Evolutionary conservation across 495 filamentous ascomycete genomes (phyloP).

Genomic region (Neurospora tetraspora): DNA sequence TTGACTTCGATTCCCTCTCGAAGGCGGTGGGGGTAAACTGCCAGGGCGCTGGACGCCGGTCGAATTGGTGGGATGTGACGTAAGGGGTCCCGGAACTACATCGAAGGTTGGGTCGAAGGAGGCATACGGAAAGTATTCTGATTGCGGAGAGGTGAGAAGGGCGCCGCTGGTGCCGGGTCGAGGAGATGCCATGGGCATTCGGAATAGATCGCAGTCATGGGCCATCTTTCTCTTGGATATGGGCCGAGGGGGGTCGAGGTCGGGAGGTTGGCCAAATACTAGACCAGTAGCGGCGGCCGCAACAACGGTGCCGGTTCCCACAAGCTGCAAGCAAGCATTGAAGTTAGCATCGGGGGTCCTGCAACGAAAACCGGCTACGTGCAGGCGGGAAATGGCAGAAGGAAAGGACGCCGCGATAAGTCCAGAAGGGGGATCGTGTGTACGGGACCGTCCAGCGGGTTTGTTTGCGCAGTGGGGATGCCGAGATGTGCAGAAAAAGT

Average conservation of each 20-base stretch:
- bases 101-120: conserved; percentile 19
- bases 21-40: conserved; percentile 18
- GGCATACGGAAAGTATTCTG: conserved; percentile 25
- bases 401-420: neutral
- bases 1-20: conserved; percentile 29
- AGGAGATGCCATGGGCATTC: conserved; percentile 25
- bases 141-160: conserved; percentile 18
- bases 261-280: conserved; percentile 40
- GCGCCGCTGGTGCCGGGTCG: conserved; percentile 31
- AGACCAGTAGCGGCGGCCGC: conserved; percentile 48
- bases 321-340: conserved; percentile 30
- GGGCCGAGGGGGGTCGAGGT: conserved; percentile 20
- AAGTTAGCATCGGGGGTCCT: conserved; percentile 7
- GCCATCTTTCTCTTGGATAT: conserved; percentile 31
- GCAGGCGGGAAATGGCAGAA: neutral
- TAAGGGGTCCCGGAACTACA: conserved; percentile 13
- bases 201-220: conserved; percentile 29
- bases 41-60: conserved; percentile 10
- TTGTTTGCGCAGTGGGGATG: neutral
- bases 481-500: neutral
- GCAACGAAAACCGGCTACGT: conserved; percentile 7
- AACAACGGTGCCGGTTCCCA: conserved; percentile 48
- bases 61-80: conserved; percentile 24
- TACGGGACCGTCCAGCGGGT: neutral
- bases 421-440: neutral